Evolutionary conservation across 1,139 yeast species (phyloP), one percentile per base, ranked within the genome.

Genomic region (Zygoascus hellenicus): DNA sequence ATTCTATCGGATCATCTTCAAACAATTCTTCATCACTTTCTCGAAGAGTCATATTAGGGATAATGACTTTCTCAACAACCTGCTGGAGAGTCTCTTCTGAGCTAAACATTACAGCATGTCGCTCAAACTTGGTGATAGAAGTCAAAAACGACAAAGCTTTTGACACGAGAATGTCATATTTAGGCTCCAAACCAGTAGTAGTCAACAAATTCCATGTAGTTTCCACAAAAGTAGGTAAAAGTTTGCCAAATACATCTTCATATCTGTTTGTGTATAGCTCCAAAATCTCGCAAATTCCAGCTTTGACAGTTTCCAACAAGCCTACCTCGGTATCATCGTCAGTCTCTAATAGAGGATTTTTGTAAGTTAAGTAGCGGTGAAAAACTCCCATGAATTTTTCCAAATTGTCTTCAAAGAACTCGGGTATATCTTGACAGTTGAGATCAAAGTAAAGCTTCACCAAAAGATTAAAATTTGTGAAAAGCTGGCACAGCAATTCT

Each of bases 381-480:
- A 90, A 74, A 33, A 90, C 77, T 9, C 74, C 74, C 94, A 94
- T 86, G 48, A 95, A 89, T 30, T 70, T 71, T 44, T 75, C 71
- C 70, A 92, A 69, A 63, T 94, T 80, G 66, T 94, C 98, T 67
- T 94, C 99, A 62, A 94, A 94, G 63, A 90, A 92, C 65, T 90
- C 98, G 2, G 99, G 98, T 48, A 94, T 83, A 68, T 94, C 98
- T 68, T 94, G 98, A 67, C 97, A 90, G 65, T 92, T 94, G 60
- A 94, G 79, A 65, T 94, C 99, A 61, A 81, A 88, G 64, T 86
- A 94, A 40, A 94, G 78, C 63, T 90, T 92, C 36, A 84, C 70
- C 51, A 90, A 71, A 30, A 89, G 67, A 44, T 84, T 70, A 58
- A 90, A 67, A 51, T 86, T 86, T 41, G 86, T 94, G 56, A 89